Evolutionary conservation across 495 filamentous ascomycete genomes (phyloP).

Genomic region (Aspergillus nidulans): DNA sequence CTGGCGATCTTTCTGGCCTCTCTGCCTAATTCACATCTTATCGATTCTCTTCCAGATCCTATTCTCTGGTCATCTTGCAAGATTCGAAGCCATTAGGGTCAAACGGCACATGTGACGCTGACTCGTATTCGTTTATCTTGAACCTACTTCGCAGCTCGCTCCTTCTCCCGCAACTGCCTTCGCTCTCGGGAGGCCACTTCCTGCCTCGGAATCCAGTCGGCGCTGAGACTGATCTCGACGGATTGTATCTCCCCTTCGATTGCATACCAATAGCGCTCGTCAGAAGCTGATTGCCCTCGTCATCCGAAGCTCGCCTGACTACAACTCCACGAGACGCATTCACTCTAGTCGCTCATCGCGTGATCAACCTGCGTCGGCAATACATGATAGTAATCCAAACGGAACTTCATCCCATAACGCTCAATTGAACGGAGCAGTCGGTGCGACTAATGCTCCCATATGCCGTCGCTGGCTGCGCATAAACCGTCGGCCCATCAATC

Average conservation of each 20-base stretch:
- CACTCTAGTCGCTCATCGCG: neutral
- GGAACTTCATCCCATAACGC: neutral
- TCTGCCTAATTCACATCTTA: neutral
- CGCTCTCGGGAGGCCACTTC: neutral
- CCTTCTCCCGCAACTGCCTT: neutral
- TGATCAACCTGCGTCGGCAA: neutral
- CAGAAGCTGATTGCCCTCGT: too few relatives aligned
- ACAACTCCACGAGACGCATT: neutral
- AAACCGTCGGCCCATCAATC: slow-evolving; percentile 30
- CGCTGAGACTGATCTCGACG: neutral
- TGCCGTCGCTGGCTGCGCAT: slow-evolving; percentile 39
- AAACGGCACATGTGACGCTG: neutral
- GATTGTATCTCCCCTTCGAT: neutral
- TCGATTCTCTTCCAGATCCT: neutral
- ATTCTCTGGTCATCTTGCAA: neutral
- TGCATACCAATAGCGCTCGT: too few relatives aligned
- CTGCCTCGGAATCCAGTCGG: neutral
- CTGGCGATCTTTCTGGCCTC: slow-evolving; percentile 10
- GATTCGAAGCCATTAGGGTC: neutral
- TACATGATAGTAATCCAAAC: neutral
- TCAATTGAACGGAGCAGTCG: neutral
- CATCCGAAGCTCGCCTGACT: too few relatives aligned
- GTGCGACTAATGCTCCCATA: slow-evolving; percentile 32
- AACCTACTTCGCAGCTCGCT: neutral
- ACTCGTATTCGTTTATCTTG: neutral